Base-by-base conservation (phyloP, 2,329 filamentous ascomycete species). In the Ascocoryne sarcoides region DNA sequence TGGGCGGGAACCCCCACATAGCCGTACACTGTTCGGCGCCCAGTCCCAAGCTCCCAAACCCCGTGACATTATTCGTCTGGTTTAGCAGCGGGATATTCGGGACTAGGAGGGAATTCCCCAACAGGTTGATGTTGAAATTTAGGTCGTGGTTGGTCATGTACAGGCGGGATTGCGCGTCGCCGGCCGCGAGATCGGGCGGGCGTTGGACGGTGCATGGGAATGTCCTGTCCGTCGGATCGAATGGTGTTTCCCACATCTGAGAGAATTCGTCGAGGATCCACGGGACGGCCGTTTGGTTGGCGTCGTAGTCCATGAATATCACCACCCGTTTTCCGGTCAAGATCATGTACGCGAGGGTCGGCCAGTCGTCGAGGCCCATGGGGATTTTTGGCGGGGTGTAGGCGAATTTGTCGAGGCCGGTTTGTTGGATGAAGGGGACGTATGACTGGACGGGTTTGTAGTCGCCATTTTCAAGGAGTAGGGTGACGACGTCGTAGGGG, bases 111-210 rank as follows among this genome's bases (percentile, higher is more conserved):
- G 70, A 66, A 12, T 73, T 58, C 20, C 76, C 76, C 2, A 79
- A 75, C 26, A 93, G 63, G 39, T 73, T 73, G 46, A 94, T 74
- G 50, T 88, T 72, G 44, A 82, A 72, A 60, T 95, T 95, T 43
- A 95, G 71, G 59, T 95, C 95, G 66, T 95, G 89, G 63, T 95
- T 95, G 55, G 83, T 75, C 56, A 95, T 71, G 59, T 89, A 93
- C 62, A 94, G 70, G 32, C 79, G 72, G 20, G 79, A 68, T 43
- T 68, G 65, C 0, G 75, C 71, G 5, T 75, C 68, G 2, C 70
- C 62, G 0, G 59, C 55, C 2, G 65, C 54, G 42, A 93, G 65
- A 32, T 74, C 66, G 0, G 85, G 85, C 0, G 89, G 88, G 0
- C 89, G 79, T 57, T 95, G 76, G 28, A 80, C 70, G 0, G 67